Percentiles rank a stretch among this genome's conserved stretches.
Evolutionary conservation across 1,284 basidiomycete genomes (phyloP).

Genomic region (Rhodotorula glutinis): DNA sequence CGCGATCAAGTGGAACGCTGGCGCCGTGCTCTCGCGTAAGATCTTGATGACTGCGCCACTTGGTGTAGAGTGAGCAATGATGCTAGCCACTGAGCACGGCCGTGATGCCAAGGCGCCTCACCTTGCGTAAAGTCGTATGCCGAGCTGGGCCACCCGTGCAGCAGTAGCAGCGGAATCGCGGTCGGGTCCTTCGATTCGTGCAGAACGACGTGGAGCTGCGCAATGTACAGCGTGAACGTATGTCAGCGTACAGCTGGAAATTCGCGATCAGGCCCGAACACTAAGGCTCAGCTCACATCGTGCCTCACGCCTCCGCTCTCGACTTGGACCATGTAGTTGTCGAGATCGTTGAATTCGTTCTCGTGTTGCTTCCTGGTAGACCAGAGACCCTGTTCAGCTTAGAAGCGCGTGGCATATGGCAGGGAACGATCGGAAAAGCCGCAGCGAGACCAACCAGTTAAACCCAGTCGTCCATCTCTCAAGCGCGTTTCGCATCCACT

Average conservation of each 20-base stretch:
- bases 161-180: conserved; percentile 46
- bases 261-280: too few species aligned
- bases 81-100: too few species aligned
- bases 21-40: conserved; percentile 39
- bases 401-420: too few species aligned
- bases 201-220: conserved; percentile 45
- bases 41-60: conserved; percentile 38
- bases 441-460: conserved; percentile 17
- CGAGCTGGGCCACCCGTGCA: conserved; percentile 47
- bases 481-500: conserved; percentile 21
- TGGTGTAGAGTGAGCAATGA: too few species aligned
- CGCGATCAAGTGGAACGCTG: conserved; percentile 46
- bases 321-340: conserved; percentile 26
- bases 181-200: conserved; percentile 40
- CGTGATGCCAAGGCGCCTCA: not conserved
- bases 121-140: conserved; percentile 45
- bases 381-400: too few species aligned
- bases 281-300: conserved; percentile 9
- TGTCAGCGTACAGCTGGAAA: too few species aligned
- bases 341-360: conserved; percentile 20
- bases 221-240: not conserved
- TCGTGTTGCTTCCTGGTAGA: conserved; percentile 27
- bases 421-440: too few species aligned
- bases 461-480: conserved; percentile 25
- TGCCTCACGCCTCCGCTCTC: conserved; percentile 12